A percentile compares a stretch with the other conserved stretches of the same genome.
Conservation (phyloP, 2,329 filamentous ascomycete genomes). For the Apiospora arundinis region DNA sequence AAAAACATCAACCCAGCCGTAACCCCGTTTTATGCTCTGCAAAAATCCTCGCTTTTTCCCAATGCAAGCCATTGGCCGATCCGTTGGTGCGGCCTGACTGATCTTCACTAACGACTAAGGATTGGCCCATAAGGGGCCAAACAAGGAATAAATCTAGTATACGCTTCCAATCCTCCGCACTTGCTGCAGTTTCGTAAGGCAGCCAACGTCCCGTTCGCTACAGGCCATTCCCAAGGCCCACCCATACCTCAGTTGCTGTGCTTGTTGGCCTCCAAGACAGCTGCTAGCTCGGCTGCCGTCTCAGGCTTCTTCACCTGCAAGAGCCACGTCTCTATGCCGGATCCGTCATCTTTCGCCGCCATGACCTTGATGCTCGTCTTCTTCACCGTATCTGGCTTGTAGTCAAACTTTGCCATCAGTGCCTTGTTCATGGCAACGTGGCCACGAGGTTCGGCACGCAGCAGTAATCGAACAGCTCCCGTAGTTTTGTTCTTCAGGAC, state of each 20-base stretch:
- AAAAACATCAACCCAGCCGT: slow-evolving; percentile 17
- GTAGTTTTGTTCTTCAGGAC: slow-evolving; percentile 77
- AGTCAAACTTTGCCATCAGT: slow-evolving; percentile 66
- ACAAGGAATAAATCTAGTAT: slow-evolving; percentile 13
- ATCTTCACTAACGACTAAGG: neutral
- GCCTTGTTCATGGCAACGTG: slow-evolving; percentile 75
- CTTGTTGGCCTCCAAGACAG: slow-evolving; percentile 60
- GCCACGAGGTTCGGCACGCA: slow-evolving; percentile 78
- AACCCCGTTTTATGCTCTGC: slow-evolving; percentile 17
- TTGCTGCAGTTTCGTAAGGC: slow-evolving; percentile 11
- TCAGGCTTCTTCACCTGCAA: slow-evolving; percentile 69
- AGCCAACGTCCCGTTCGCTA: neutral
- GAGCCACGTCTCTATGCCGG: slow-evolving; percentile 71
- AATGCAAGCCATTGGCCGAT: slow-evolving; percentile 5
- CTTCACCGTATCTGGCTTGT: slow-evolving; percentile 57
- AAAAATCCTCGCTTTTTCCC: slow-evolving; percentile 12
- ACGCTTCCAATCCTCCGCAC: slow-evolving; percentile 4
- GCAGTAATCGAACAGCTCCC: slow-evolving; percentile 69
- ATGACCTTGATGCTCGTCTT: slow-evolving; percentile 65
- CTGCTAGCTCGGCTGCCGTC: slow-evolving; percentile 57
- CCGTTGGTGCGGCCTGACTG: neutral
- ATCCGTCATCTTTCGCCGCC: slow-evolving; percentile 63
- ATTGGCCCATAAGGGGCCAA: neutral
- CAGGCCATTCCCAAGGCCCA: neutral
- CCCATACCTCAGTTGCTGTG: slow-evolving; percentile 55